These are phyloP conservation scores for Coemansia aciculifera DNA, from an alignment of 192 early-diverging fungal genomes.

Conservation along the genomic window DNA sequence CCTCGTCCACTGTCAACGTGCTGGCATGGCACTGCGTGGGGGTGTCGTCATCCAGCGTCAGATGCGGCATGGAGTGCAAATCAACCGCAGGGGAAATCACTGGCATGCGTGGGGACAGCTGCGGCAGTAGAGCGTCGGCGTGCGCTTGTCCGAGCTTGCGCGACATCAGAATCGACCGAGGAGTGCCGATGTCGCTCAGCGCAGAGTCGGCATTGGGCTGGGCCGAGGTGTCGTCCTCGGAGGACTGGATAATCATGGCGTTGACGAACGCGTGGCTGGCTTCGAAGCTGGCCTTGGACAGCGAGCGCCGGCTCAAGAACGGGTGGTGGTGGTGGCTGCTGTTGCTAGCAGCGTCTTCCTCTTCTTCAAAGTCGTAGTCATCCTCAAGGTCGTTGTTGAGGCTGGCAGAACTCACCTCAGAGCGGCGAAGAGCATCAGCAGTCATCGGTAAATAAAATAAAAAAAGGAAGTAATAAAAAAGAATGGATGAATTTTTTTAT, in stretches of 20 bases:
- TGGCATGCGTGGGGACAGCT: conserved; percentile 38
- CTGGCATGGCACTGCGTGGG: neutral
- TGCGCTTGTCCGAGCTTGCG: conserved; percentile 45
- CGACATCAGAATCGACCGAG: conserved; percentile 50
- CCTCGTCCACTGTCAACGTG: neutral
- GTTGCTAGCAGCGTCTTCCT: neutral
- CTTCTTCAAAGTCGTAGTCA: conserved; percentile 8
- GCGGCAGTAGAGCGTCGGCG: conserved; percentile 41
- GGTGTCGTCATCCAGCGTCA: conserved; percentile 16
- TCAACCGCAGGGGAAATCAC: neutral
- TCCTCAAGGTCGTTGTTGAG: conserved; percentile 8
- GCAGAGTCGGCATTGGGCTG: neutral
- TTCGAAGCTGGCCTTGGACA: conserved; percentile 40
- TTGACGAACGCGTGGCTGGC: conserved; percentile 39
- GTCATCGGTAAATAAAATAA: neutral
- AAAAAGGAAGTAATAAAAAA: neutral
- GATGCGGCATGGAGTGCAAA: conserved; percentile 23
- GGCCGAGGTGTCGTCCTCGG: conserved; percentile 8
- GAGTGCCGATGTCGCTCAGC: conserved; percentile 7
- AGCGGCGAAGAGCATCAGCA: neutral
- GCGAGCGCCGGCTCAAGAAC: conserved; percentile 26
- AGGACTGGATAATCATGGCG: conserved; percentile 27
- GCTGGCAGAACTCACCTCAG: conserved; percentile 3
- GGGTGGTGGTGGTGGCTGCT: conserved; percentile 8
- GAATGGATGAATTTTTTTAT: neutral